A percentile compares a stretch with the other conserved stretches of the same genome.
Evolutionary conservation across 495 filamentous ascomycete genomes (phyloP).

Genomic region (Podospora pseudopauciseta): DNA sequence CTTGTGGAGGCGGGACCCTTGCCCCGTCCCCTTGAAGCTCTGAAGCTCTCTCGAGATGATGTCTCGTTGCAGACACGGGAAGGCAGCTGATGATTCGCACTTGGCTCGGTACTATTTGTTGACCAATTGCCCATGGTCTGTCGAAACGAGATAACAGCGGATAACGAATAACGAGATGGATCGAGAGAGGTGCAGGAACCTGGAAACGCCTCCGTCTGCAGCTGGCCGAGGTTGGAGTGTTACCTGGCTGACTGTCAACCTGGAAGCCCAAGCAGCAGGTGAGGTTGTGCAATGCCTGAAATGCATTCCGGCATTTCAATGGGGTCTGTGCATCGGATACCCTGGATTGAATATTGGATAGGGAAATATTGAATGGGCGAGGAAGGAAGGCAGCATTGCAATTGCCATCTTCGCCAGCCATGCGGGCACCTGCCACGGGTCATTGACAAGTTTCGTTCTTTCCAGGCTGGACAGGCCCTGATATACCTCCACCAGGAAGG

Average conservation of each 20-base stretch:
- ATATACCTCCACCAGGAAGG: not conserved
- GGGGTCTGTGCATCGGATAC: not conserved
- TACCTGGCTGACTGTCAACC: not conserved
- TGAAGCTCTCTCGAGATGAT: not conserved
- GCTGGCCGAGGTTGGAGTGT: not conserved
- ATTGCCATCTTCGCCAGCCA: not conserved
- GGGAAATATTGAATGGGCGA: not conserved
- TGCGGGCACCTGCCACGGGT: not conserved
- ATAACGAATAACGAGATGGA: not conserved
- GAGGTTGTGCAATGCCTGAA: not conserved
- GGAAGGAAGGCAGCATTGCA: not conserved
- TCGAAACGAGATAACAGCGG: conserved; percentile 3
- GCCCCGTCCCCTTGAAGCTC: no score
- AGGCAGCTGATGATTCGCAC: not conserved
- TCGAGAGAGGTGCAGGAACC: not conserved
- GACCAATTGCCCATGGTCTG: not conserved
- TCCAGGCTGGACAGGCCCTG: not conserved
- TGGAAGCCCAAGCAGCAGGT: not conserved
- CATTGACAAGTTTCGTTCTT: not conserved
- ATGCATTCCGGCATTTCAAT: not conserved
- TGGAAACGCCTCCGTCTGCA: conserved; percentile 1
- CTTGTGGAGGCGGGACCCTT: conserved; percentile 3
- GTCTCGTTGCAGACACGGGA: not conserved
- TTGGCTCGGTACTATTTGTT: not conserved
- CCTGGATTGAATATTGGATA: not conserved